Percentiles rank a stretch among this genome's conserved stretches.
These are phyloP conservation scores for Trichoderma endophyticum DNA, from an alignment of 2,329 filamentous ascomycete genomes.

Conservation along the genomic window DNA sequence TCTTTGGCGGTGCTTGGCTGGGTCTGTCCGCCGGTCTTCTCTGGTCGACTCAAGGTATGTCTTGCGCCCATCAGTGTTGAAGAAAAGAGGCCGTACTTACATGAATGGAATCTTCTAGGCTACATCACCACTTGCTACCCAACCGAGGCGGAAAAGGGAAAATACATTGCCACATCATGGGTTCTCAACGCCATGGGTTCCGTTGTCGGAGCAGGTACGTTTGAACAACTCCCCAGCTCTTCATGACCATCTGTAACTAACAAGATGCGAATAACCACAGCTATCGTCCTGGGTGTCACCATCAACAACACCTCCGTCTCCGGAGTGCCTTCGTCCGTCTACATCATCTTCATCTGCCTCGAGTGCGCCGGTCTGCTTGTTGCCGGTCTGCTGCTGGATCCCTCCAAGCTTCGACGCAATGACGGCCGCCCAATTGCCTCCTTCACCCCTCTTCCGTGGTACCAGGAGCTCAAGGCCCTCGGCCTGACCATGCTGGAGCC, in stretches of 20 bases:
- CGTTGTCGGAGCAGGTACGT: constrained; percentile 62
- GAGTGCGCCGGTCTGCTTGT: constrained; percentile 11
- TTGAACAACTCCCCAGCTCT: too few species aligned
- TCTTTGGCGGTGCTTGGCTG: constrained; percentile 61
- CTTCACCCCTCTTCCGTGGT: constrained; percentile 16
- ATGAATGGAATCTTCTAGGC: background rate
- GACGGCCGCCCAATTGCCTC: constrained; percentile 17
- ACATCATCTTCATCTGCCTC: constrained; percentile 17
- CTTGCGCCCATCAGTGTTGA: background rate
- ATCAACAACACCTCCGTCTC: constrained; percentile 16
- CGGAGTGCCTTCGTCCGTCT: constrained; percentile 16
- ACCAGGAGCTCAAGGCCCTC: constrained; percentile 18
- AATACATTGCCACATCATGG: constrained; percentile 90
- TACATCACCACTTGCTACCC: constrained; percentile 86
- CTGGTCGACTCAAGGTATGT: constrained; percentile 75
- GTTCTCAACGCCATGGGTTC: constrained; percentile 90
- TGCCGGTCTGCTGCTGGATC: constrained; percentile 9
- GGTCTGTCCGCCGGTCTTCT: constrained; percentile 50
- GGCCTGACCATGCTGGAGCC: constrained; percentile 11
- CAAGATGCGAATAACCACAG: background rate
- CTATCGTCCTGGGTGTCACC: constrained; percentile 15
- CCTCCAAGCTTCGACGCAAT: constrained; percentile 15
- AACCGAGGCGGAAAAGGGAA: constrained; percentile 74
- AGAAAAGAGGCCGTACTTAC: background rate
- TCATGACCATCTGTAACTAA: too few species aligned